Evolutionary conservation across 2,329 filamentous ascomycete genomes (phyloP).

Genomic region (Ceratocystis destructans): DNA sequence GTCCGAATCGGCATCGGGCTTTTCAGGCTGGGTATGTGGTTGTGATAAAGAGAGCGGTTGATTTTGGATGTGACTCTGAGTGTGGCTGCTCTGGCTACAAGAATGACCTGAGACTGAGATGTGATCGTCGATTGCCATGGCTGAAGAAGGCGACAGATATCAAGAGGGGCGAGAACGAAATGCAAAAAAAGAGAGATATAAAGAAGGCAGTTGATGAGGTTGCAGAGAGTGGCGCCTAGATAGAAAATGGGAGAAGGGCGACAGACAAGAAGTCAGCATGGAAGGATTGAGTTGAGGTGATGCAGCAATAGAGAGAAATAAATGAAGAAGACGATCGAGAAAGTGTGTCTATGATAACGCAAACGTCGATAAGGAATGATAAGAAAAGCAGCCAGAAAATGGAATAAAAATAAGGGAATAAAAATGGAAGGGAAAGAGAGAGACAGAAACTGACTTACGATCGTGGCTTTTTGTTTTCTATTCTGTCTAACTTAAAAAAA

Average conservation of each 20-base stretch:
- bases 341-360: neutral
- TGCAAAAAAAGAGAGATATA: neutral
- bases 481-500: neutral
- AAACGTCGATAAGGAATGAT: neutral
- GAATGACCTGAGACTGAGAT: neutral
- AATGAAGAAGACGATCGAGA: neutral
- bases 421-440: neutral
- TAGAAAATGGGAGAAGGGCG: neutral
- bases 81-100: neutral
- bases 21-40: neutral
- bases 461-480: neutral
- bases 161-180: neutral
- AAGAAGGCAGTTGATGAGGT: no score
- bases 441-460: neutral
- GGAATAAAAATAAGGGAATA: neutral
- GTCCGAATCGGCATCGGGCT: neutral
- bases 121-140: constrained; percentile 2
- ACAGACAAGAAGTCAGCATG: neutral
- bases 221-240: no score
- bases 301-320: neutral
- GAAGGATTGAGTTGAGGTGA: neutral
- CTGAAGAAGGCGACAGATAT: neutral
- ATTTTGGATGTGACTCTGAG: neutral
- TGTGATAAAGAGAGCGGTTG: constrained; percentile 3
- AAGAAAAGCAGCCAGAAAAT: neutral